Evolutionary conservation across 2,329 filamentous ascomycete species (phyloP).

Genomic region (Aspergillus amoenus): DNA sequence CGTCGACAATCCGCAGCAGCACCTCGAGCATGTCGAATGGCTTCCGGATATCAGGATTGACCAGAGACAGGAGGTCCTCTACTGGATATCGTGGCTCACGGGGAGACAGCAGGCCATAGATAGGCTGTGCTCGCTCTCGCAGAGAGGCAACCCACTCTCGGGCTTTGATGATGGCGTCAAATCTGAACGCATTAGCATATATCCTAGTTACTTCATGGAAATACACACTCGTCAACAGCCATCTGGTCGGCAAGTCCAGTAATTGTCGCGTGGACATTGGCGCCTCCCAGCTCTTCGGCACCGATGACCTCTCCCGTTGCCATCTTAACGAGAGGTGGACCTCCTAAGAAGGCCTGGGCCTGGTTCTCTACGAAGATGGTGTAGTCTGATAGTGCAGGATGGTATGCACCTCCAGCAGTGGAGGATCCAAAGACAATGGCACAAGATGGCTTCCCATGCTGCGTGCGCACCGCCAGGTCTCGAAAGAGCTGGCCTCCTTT

Average conservation of each 20-base stretch:
- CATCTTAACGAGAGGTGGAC: conserved; percentile 49
- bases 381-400: conserved; percentile 44
- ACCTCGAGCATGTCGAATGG: conserved; percentile 43
- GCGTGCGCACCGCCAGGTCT: conserved; percentile 40
- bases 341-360: conserved; percentile 47
- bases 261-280: conserved; percentile 39
- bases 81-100: conserved; percentile 32
- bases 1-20: conserved; percentile 43
- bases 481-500: conserved; percentile 44
- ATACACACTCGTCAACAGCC: conserved; percentile 41
- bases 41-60: conserved; percentile 42
- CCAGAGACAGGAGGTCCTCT: conserved; percentile 39
- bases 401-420: conserved; percentile 45
- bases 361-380: conserved; percentile 46
- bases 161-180: conserved; percentile 43
- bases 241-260: conserved; percentile 48
- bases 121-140: not conserved
- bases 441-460: conserved; percentile 41
- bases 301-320: conserved; percentile 46
- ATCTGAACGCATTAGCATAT: conserved; percentile 9
- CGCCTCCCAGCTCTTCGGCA: conserved; percentile 46
- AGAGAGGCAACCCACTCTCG: conserved; percentile 37
- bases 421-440: conserved; percentile 48
- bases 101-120: conserved; percentile 1
- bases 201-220: not conserved